Percentiles rank a stretch among this genome's conserved stretches.
phyloP scores from a whole-genome alignment of 495 filamentous ascomycete genomes.

The Daldinia grandis region DNA sequence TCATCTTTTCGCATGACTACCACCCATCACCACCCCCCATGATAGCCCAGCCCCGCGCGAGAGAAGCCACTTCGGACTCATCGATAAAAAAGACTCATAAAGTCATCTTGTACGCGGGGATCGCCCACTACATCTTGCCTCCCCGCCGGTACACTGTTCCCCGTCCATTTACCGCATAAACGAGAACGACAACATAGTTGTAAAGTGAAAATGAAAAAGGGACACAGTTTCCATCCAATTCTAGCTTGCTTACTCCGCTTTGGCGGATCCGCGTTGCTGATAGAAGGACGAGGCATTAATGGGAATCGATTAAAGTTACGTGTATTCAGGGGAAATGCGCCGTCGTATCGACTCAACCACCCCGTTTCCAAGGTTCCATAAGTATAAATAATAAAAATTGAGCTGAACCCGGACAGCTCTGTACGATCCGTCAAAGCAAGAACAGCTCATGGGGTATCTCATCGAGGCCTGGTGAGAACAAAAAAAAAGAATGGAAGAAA shows the following conservation, averaged over 20 bases:
- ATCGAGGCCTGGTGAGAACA: conserved; percentile 27
- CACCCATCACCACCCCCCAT: conserved; percentile 13
- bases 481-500: conserved; percentile 9
- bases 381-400: conserved; percentile 23
- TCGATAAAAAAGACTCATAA: conserved; percentile 20
- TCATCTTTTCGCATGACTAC: conserved; percentile 31
- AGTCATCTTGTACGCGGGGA: conserved; percentile 26
- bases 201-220: conserved; percentile 9
- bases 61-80: conserved; percentile 15
- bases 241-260: not conserved
- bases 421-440: conserved; percentile 20
- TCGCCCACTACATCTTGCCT: conserved; percentile 14
- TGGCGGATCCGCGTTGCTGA: not conserved
- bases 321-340: conserved; percentile 14
- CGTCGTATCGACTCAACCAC: conserved; percentile 3
- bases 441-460: conserved; percentile 37
- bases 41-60: not conserved
- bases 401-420: conserved; percentile 17
- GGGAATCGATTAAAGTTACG: conserved; percentile 22
- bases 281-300: not conserved
- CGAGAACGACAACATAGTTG: conserved; percentile 15
- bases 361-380: conserved; percentile 11
- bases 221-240: conserved; percentile 13
- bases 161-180: conserved; percentile 15
- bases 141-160: conserved; percentile 17